Evolutionary conservation across 768 basidiomycete genomes (phyloP).

Genomic region (Scleroderma citrinum): DNA sequence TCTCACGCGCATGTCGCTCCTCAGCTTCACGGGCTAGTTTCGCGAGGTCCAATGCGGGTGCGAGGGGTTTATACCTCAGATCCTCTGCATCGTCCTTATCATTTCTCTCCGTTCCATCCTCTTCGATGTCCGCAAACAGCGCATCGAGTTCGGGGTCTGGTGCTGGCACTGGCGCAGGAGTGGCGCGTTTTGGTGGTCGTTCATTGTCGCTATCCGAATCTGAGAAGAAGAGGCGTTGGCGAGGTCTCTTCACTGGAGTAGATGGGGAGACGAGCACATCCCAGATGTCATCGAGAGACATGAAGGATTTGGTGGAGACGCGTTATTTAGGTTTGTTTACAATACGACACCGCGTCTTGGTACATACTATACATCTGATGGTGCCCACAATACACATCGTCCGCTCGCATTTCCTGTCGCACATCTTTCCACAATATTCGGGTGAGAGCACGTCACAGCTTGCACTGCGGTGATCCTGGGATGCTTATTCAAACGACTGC

Average conservation of each 20-base stretch:
- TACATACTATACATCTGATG: conserved; percentile 24
- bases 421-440: conserved; percentile 63
- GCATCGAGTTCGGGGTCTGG: conserved; percentile 32
- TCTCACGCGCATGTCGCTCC: conserved; percentile 34
- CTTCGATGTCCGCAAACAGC: conserved; percentile 43
- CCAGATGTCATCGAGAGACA: conserved; percentile 55
- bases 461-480: conserved; percentile 73
- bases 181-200: conserved; percentile 22
- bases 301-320: conserved; percentile 12
- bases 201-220: conserved; percentile 44
- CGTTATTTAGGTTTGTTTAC: conserved; percentile 26
- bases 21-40: conserved; percentile 51
- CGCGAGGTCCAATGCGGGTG: conserved; percentile 47
- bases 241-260: conserved; percentile 26
- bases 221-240: conserved; percentile 50
- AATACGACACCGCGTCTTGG: too few relatives aligned
- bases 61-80: conserved; percentile 40
- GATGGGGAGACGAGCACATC: conserved; percentile 37
- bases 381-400: conserved; percentile 77
- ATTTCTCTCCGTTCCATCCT: conserved; percentile 47
- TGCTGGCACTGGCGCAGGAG: conserved; percentile 5
- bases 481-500: not conserved
- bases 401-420: conserved; percentile 78
- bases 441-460: conserved; percentile 88
- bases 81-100: conserved; percentile 39